Base-by-base conservation (phyloP, 768 basidiomycete species). In the Pholiota molesta region DNA sequence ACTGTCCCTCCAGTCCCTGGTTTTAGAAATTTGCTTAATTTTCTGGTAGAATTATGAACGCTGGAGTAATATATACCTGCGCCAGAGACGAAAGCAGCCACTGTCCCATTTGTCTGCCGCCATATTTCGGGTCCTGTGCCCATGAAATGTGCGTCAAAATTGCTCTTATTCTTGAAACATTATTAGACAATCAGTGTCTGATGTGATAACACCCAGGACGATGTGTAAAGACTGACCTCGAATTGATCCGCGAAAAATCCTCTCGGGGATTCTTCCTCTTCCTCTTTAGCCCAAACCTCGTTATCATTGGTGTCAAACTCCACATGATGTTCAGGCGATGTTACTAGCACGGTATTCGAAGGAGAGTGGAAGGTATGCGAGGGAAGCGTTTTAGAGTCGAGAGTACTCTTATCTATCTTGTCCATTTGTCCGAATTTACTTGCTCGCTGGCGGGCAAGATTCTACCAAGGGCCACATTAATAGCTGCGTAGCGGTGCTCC, bases 181-280 rank as follows among this genome's bases (percentile, higher is more conserved):
- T 11, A 16, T 23, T 55, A 2, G 37, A 37, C 42, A 40, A 28
- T 21, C 37, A 59, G 40, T 11, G 51, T 26, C 28, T 26, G 17
- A 14, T 28, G 16, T 31, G 5, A 56, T 11, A 52, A 33, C 31
- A 1, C 31, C 31, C 31, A 31, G 31, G 52, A 26, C 35, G 28
- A 26, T 14, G 6, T 23, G 39, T 8, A 40, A 14, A 5, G 31
- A 59, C 72, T 17, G 47, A 77, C 81, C 75, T 98, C 97, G 61
- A 99, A 99, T 75, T 99, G 97, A 72, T 99, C 95, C 4, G 95
- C 94, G 68, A 99, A 99, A 76, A 90, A 92, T 0, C 95, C 97
- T 64, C 92, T 79, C 3, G 92, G 90, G 68, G 82, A 81, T 54
- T 29, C 19, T 23, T 31, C 35, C 33, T 39, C 29, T 2, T 62